Evolutionary conservation across 1,284 basidiomycete genomes (phyloP).

Genomic region (Fereydounia khargensis): DNA sequence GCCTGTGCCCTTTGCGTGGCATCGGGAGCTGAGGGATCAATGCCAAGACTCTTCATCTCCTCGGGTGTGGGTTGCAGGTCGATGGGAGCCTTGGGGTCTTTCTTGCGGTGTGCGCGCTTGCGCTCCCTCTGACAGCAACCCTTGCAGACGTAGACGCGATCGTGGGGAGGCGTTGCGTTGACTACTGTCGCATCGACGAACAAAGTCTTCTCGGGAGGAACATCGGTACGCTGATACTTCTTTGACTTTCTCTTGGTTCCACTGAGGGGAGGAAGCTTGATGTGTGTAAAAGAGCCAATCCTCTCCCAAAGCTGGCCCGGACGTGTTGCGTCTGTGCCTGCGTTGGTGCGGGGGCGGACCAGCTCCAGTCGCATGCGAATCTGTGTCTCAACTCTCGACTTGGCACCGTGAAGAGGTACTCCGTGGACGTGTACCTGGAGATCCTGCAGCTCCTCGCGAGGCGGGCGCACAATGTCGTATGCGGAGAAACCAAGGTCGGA

Average conservation of each 20-base stretch:
- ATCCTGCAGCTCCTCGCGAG: slow-evolving; percentile 34
- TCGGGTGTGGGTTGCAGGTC: slow-evolving; percentile 37
- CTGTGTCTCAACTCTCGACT: slow-evolving; percentile 86
- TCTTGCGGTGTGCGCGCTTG: slow-evolving; percentile 51
- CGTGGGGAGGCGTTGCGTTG: slow-evolving; percentile 69
- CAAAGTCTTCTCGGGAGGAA: slow-evolving; percentile 53
- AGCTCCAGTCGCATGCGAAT: slow-evolving; percentile 55
- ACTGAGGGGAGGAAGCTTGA: slow-evolving; percentile 55
- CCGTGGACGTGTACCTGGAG: slow-evolving; percentile 68
- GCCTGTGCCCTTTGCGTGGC: slow-evolving; percentile 35
- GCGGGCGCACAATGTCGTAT: slow-evolving; percentile 36
- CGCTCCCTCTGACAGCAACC: slow-evolving; percentile 67
- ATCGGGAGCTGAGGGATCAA: slow-evolving; percentile 40
- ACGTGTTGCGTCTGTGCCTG: slow-evolving; percentile 66
- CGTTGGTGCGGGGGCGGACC: slow-evolving; percentile 48
- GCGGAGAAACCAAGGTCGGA: slow-evolving; percentile 43
- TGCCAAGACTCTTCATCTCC: slow-evolving; percentile 46
- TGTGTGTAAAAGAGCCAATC: slow-evolving; percentile 52
- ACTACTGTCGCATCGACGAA: slow-evolving; percentile 53
- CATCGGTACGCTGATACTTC: slow-evolving; percentile 64
- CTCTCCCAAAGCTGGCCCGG: slow-evolving; percentile 42
- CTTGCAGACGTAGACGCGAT: slow-evolving; percentile 70
- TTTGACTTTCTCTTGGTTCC: slow-evolving; percentile 64
- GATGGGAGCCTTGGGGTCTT: slow-evolving; percentile 29
- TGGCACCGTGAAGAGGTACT: slow-evolving; percentile 79